phyloP scores from a whole-genome alignment of 1,139 yeast genomes.

The Scheffersomyces titani region DNA sequence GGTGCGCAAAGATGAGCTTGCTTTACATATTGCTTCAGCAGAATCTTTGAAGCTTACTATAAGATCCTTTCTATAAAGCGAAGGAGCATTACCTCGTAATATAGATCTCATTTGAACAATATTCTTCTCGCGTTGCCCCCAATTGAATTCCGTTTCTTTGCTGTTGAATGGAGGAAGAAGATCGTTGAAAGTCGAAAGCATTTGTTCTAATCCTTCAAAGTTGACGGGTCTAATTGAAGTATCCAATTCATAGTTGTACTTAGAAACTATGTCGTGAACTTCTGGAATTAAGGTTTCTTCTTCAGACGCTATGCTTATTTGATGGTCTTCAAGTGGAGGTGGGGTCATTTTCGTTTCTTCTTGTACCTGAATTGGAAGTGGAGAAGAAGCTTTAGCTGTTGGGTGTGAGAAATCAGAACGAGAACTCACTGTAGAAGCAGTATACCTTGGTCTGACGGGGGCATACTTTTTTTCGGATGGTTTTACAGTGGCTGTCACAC shows the following conservation, averaged over 20 bases:
- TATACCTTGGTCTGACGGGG: neutral
- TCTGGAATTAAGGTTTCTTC: conserved; percentile 1
- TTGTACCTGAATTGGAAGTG: neutral
- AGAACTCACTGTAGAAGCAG: neutral
- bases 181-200: conserved; percentile 18
- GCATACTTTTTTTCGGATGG: neutral
- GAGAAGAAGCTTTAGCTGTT: neutral
- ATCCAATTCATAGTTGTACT: conserved; percentile 28
- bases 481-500: neutral
- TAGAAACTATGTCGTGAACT: conserved; percentile 9
- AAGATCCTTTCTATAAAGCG: conserved; percentile 44
- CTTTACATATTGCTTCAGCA: conserved; percentile 67
- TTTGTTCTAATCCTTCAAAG: conserved; percentile 15
- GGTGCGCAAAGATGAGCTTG: conserved; percentile 76
- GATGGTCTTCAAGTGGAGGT: neutral
- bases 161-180: conserved; percentile 53
- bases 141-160: conserved; percentile 86
- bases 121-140: conserved; percentile 72
- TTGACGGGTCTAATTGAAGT: conserved; percentile 20
- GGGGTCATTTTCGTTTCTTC: neutral
- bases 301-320: neutral
- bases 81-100: conserved; percentile 55
- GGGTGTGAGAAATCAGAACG: neutral
- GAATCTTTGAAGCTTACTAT: conserved; percentile 42
- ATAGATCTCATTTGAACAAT: conserved; percentile 59